Percentiles rank a stretch among this genome's conserved stretches.
Conservation (phyloP, 2,329 filamentous ascomycete genomes). For the Epichloe amarillans region DNA sequence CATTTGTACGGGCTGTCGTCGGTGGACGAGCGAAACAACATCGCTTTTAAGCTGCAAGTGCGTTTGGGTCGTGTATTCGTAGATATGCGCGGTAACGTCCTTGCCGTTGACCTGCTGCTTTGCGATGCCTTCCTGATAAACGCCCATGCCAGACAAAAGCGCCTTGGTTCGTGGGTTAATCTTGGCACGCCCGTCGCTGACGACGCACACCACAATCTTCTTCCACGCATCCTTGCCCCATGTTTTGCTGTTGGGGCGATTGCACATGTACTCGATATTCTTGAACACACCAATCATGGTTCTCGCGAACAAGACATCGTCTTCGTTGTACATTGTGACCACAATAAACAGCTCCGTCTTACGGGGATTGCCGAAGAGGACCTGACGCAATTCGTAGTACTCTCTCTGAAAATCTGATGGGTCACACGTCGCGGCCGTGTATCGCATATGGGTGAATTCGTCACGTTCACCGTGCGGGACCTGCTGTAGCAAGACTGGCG, state of each 20-base stretch:
- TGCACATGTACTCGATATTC: constrained; percentile 98
- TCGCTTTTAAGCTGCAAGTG: constrained; percentile 82
- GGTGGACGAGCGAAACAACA: constrained; percentile 70
- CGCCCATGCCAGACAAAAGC: constrained; percentile 81
- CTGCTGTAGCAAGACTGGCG: constrained; percentile 74
- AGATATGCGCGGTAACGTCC: constrained; percentile 93
- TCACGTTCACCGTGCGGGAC: constrained; percentile 85
- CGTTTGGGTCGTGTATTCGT: constrained; percentile 85
- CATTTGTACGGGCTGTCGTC: constrained; percentile 86
- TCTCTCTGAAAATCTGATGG: constrained; percentile 76
- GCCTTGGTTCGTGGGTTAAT: constrained; percentile 89
- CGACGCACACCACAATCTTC: constrained; percentile 97
- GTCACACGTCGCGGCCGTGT: constrained; percentile 89
- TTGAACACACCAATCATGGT: constrained; percentile 97
- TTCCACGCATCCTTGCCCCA: constrained; percentile 99
- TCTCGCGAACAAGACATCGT: constrained; percentile 87
- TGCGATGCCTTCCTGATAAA: constrained; percentile 96
- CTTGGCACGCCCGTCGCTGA: constrained; percentile 92
- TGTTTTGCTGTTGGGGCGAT: constrained; percentile 81
- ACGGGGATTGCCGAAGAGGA: constrained; percentile 79
- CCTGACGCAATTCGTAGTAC: constrained; percentile 84
- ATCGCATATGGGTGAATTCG: constrained; percentile 84
- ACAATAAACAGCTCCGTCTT: constrained; percentile 95
- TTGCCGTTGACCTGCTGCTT: constrained; percentile 97
- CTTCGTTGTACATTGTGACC: constrained; percentile 98